Conservation (phyloP, 768 basidiomycete species). For the Fomitopsis serialis region DNA sequence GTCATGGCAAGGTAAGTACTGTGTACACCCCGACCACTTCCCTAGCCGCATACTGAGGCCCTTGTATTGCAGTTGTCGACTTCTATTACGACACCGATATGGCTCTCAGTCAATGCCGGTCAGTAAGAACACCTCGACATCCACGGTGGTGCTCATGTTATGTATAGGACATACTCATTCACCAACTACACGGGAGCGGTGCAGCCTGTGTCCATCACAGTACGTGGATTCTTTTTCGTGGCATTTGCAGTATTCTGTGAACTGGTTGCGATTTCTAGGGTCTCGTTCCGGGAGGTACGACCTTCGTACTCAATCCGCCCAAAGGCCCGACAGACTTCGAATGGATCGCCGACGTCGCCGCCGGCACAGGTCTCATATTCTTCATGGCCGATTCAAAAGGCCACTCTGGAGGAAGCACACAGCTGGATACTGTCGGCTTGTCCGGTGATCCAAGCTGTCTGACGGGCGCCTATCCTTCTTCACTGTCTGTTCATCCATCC, state of each 20-base stretch:
- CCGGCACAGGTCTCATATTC: conserved; percentile 18
- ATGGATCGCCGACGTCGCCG: conserved; percentile 19
- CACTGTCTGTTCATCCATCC: conserved; percentile 16
- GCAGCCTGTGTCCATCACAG: conserved; percentile 21
- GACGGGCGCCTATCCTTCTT: conserved; percentile 15
- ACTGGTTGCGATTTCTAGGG: conserved; percentile 10
- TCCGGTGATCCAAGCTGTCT: conserved; percentile 21
- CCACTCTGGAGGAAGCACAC: conserved; percentile 20
- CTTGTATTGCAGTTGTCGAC: conserved; percentile 23
- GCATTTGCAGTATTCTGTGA: not conserved
- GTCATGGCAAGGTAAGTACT: conserved; percentile 34
- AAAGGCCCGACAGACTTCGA: conserved; percentile 15
- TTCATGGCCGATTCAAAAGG: conserved; percentile 20
- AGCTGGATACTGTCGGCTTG: conserved; percentile 11
- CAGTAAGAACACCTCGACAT: not conserved
- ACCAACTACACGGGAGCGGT: conserved; percentile 16
- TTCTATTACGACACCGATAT: conserved; percentile 27
- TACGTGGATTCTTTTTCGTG: conserved; percentile 2
- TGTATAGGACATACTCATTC: conserved; percentile 16
- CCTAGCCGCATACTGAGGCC: not conserved
- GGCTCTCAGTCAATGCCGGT: conserved; percentile 12
- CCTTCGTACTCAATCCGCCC: conserved; percentile 20
- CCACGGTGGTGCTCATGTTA: not conserved
- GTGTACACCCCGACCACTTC: not conserved
- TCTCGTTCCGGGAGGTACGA: conserved; percentile 18